These are phyloP conservation scores for Waltiozyma sp. DNA, from an alignment of 1,139 yeast species.

Conservation along the genomic window DNA sequence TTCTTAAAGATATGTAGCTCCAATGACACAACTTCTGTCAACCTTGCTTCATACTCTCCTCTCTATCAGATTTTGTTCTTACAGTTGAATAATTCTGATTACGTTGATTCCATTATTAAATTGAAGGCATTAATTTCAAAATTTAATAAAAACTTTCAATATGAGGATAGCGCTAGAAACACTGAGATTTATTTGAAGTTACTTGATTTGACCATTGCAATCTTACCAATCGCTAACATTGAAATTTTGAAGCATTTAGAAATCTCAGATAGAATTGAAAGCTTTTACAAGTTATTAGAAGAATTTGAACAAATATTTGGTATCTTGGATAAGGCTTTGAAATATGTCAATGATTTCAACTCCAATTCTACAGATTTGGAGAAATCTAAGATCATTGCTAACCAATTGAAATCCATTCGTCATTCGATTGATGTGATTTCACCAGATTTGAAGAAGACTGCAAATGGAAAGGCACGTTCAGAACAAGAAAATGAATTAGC, in stretches of 20 bases:
- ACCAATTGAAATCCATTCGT: constrained; percentile 48
- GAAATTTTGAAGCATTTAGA: constrained; percentile 29
- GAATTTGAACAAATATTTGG: constrained; percentile 25
- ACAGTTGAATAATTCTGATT: constrained; percentile 28
- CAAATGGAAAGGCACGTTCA: constrained; percentile 21
- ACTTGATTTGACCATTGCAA: constrained; percentile 45
- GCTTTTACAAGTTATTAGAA: constrained; percentile 25
- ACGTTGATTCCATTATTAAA: constrained; percentile 15
- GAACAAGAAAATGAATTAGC: constrained; percentile 34
- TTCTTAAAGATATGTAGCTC: constrained; percentile 24
- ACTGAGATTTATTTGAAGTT: constrained; percentile 26
- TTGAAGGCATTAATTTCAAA: constrained; percentile 18
- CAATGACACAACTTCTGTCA: constrained; percentile 11
- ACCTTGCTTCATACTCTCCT: constrained; percentile 46
- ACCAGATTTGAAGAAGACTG: constrained; percentile 13
- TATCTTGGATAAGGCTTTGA: constrained; percentile 23
- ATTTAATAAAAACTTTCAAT: constrained; percentile 10
- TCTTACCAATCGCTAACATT: constrained; percentile 44
- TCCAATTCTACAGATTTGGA: constrained; percentile 42
- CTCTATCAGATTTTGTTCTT: constrained; percentile 48
- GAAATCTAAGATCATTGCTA: constrained; percentile 46
- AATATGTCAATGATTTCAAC: constrained; percentile 30
- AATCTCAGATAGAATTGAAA: constrained; percentile 25
- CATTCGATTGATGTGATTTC: constrained; percentile 44
- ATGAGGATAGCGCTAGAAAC: constrained; percentile 7